These are phyloP conservation scores for Primulina tabacum DNA, from an alignment of 257 asterid genomes.

Conservation along the genomic window DNA sequence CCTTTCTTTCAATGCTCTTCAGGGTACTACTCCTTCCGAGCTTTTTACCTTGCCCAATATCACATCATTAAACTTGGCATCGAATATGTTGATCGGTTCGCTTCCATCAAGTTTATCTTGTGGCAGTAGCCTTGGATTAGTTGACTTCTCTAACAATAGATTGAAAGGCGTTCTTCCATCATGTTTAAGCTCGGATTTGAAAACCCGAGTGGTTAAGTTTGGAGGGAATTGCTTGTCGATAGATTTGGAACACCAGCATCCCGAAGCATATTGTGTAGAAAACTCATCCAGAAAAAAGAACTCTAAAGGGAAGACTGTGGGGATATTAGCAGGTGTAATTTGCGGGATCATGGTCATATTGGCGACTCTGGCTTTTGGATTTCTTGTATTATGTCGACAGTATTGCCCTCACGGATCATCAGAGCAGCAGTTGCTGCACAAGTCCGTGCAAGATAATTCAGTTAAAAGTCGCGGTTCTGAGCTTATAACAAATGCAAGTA, in stretches of 20 bases:
- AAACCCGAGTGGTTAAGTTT: slow-evolving; percentile 29
- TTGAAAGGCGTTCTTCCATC: slow-evolving; percentile 51
- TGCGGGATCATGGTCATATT: slow-evolving; percentile 37
- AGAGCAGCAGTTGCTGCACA: slow-evolving; percentile 57
- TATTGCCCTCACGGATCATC: slow-evolving; percentile 45
- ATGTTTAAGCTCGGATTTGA: slow-evolving; percentile 44
- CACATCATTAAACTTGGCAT: slow-evolving; percentile 42
- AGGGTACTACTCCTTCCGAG: slow-evolving; percentile 29
- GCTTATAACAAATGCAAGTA: slow-evolving; percentile 54
- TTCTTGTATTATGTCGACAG: slow-evolving; percentile 42
- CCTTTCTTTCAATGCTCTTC: slow-evolving; percentile 47
- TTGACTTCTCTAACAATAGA: slow-evolving; percentile 62
- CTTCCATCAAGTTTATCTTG: slow-evolving; percentile 44
- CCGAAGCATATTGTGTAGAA: slow-evolving; percentile 37
- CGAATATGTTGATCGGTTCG: slow-evolving; percentile 46
- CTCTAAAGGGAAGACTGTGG: slow-evolving; percentile 31
- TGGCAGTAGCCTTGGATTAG: slow-evolving; percentile 38
- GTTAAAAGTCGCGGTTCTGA: slow-evolving; percentile 44
- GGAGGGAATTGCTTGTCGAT: slow-evolving; percentile 54
- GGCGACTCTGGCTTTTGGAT: slow-evolving; percentile 40
- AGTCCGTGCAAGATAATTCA: slow-evolving; percentile 41
- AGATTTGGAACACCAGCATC: slow-evolving; percentile 46
- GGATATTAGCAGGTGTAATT: slow-evolving; percentile 42
- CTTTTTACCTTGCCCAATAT: slow-evolving; percentile 42
- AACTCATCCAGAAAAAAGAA: slow-evolving; percentile 21